Conservation (phyloP, 2,329 filamentous ascomycete species). For the Trichoderma sp. region DNA sequence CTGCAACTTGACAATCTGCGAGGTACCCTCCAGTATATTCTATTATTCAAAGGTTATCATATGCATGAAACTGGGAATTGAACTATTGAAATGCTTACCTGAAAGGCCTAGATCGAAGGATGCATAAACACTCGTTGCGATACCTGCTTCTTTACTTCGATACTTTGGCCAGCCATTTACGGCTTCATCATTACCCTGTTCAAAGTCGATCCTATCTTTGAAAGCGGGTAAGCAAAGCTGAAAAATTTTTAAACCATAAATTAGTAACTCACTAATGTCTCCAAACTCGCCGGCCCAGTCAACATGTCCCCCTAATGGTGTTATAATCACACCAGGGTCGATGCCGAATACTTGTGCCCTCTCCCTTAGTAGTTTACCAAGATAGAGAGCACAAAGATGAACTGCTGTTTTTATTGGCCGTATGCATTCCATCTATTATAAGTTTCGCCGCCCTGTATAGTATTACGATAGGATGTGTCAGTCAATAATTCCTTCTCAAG, state of each 20-base stretch:
- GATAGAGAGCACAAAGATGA: not conserved
- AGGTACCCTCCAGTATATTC: not conserved
- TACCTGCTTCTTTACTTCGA: not conserved
- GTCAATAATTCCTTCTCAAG: not conserved
- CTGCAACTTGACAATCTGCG: not conserved
- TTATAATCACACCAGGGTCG: slow-evolving; percentile 34
- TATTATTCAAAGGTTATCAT: not conserved
- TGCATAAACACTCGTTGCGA: not conserved
- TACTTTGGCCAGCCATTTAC: slow-evolving; percentile 6
- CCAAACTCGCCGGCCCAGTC: slow-evolving; percentile 16
- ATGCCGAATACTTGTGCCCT: slow-evolving; percentile 35
- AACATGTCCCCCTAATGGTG: slow-evolving; percentile 25
- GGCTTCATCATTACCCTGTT: not conserved
- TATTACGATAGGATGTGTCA: not conserved
- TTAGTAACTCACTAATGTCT: not conserved
- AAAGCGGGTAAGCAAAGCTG: not conserved
- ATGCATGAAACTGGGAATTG: not conserved
- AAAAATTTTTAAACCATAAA: not conserved
- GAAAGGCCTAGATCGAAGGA: not conserved
- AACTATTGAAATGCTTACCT: not conserved
- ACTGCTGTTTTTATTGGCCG: not conserved
- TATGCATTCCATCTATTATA: not conserved
- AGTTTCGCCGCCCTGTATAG: not conserved
- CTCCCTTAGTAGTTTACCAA: slow-evolving; percentile 27
- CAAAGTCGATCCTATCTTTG: not conserved